Percentiles rank a stretch among this genome's conserved stretches.
phyloP scores from a whole-genome alignment of 208 protist genomes.

The Trypanosoma brucei region DNA sequence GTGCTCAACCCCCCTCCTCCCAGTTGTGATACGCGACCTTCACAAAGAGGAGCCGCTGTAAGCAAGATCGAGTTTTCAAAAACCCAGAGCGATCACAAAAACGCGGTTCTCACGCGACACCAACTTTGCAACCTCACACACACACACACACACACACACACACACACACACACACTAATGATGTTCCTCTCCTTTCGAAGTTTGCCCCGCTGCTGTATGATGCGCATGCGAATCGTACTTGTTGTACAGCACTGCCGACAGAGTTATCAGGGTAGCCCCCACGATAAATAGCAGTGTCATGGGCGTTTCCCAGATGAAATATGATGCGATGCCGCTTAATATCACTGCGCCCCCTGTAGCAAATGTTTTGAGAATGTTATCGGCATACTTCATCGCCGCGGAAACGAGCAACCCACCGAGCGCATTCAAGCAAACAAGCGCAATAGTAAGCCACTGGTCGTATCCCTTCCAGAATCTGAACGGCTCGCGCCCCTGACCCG shows the following conservation, averaged over 20 bases:
- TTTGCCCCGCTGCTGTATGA: not conserved
- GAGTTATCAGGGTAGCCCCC: conserved; percentile 49
- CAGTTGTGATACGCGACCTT: no score
- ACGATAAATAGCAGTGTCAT: conserved; percentile 40
- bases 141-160: no score
- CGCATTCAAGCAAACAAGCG: conserved; percentile 65
- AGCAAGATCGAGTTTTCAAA: no score
- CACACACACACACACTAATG: not conserved
- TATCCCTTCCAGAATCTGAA: conserved; percentile 74
- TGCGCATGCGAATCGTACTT: conserved; percentile 25
- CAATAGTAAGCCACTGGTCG: conserved; percentile 45
- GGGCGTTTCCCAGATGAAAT: conserved; percentile 44
- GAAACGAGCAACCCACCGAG: conserved; percentile 77
- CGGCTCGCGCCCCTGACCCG: conserved; percentile 16
- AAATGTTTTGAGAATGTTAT: conserved; percentile 86
- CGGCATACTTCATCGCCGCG: conserved; percentile 78
- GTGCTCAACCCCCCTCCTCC: no score
- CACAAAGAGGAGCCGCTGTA: no score
- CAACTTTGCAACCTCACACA: no score
- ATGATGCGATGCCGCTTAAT: conserved; percentile 59
- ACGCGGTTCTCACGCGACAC: no score
- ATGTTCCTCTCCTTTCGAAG: not conserved
- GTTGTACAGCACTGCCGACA: conserved; percentile 54
- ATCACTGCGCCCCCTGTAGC: conserved; percentile 75
- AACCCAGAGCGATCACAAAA: no score